These are phyloP conservation scores for Fusarium sp. DNA, from an alignment of 2,329 filamentous ascomycete genomes.

Conservation along the genomic window DNA sequence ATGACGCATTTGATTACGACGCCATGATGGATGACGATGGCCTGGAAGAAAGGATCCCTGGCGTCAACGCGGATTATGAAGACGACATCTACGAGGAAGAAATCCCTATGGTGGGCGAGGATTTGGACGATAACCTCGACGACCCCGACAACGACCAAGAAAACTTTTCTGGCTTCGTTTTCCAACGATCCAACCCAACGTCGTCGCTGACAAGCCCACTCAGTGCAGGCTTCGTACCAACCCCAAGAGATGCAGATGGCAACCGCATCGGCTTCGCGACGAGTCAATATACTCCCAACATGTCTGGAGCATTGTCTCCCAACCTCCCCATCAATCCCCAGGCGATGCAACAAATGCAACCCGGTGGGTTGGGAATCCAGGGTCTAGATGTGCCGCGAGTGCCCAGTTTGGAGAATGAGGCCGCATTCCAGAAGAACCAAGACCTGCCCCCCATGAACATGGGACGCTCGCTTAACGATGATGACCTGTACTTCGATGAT, in stretches of 20 bases:
- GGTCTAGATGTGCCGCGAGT: constrained; percentile 43
- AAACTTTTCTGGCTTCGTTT: constrained; percentile 71
- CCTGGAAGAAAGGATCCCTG: constrained; percentile 75
- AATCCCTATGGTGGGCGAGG: constrained; percentile 45
- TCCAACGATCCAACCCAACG: constrained; percentile 65
- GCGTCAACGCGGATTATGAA: constrained; percentile 62
- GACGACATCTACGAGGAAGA: constrained; percentile 55
- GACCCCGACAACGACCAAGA: constrained; percentile 58
- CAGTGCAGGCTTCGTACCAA: constrained; percentile 59
- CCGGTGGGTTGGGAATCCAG: constrained; percentile 59
- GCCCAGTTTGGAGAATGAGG: constrained; percentile 33
- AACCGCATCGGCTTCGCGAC: constrained; percentile 68
- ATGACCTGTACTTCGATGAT: constrained; percentile 79
- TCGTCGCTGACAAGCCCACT: constrained; percentile 65
- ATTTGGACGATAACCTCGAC: constrained; percentile 43
- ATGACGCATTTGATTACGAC: constrained; percentile 70
- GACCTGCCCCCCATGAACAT: constrained; percentile 26
- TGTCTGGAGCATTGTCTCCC: constrained; percentile 33
- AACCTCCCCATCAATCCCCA: constrained; percentile 21
- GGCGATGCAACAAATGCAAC: constrained; percentile 21
- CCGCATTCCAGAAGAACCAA: constrained; percentile 38
- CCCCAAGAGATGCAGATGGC: constrained; percentile 67
- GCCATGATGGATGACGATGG: constrained; percentile 75
- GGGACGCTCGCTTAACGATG: constrained; percentile 51
- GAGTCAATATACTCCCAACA: constrained; percentile 58